Evolutionary conservation across 1,284 basidiomycete genomes (phyloP).

Genomic region (Mycena citricolor): DNA sequence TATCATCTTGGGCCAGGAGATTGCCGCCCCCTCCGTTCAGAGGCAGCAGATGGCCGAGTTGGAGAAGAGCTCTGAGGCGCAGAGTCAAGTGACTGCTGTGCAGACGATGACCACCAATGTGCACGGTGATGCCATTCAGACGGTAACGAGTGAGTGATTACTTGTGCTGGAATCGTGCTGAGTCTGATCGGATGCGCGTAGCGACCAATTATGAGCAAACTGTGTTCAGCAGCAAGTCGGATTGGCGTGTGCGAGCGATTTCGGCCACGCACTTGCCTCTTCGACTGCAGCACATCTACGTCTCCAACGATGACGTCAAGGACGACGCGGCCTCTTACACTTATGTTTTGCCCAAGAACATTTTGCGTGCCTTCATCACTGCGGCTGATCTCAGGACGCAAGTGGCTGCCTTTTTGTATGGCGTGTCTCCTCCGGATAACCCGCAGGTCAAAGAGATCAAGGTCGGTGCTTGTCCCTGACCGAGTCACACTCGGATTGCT

Average conservation of each 20-base stretch:
- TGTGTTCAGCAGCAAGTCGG: constrained; percentile 97
- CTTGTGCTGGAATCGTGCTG: constrained; percentile 2
- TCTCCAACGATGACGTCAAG: constrained; percentile 98
- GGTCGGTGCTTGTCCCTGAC: constrained; percentile 32
- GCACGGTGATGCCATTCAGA: constrained; percentile 95
- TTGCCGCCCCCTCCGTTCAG: constrained; percentile 88
- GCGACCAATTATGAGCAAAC: constrained; percentile 98
- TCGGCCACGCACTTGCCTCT: constrained; percentile 95
- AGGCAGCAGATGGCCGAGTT: constrained; percentile 99
- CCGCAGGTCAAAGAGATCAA: constrained; percentile 99
- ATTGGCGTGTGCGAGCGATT: constrained; percentile 97
- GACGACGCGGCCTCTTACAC: constrained; percentile 94
- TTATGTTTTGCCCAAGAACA: constrained; percentile 97
- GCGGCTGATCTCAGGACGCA: constrained; percentile 95
- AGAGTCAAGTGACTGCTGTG: constrained; percentile 93
- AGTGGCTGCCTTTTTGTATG: constrained; percentile 93
- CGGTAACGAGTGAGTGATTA: constrained; percentile 77
- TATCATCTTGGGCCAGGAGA: constrained; percentile 97
- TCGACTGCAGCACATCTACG: constrained; percentile 97
- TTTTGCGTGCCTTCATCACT: constrained; percentile 92
- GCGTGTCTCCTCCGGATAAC: constrained; percentile 92
- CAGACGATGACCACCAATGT: constrained; percentile 98
- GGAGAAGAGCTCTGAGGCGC: constrained; percentile 94
- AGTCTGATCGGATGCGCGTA: constrained; percentile 29
- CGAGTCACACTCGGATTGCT: constrained; percentile 1